phyloP scores from a whole-genome alignment of 495 filamentous ascomycete genomes.

The Xylaria sp. region DNA sequence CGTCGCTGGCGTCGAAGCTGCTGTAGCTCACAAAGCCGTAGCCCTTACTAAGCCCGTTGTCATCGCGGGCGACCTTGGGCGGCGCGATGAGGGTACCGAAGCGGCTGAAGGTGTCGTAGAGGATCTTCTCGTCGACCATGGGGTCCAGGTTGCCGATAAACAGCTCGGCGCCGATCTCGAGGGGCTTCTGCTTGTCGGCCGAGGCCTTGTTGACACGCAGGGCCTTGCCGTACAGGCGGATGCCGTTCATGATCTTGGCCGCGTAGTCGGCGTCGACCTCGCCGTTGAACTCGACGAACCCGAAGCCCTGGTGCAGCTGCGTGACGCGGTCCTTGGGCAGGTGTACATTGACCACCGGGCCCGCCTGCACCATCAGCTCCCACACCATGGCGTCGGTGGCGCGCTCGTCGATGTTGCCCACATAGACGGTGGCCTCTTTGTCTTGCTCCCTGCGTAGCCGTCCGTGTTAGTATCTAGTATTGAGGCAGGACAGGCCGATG shows the following conservation, averaged over 20 bases:
- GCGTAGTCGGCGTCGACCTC: constrained; percentile 98
- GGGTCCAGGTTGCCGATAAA: constrained; percentile 96
- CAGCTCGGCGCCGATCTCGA: constrained; percentile 95
- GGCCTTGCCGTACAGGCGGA: constrained; percentile 90
- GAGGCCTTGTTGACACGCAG: constrained; percentile 91
- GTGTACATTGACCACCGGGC: constrained; percentile 96
- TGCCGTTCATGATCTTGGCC: constrained; percentile 93
- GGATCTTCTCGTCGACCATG: constrained; percentile 92
- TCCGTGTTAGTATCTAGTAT: constrained; percentile 8
- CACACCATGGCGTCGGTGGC: constrained; percentile 89
- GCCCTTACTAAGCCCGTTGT: constrained; percentile 88
- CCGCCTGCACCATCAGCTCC: constrained; percentile 97
- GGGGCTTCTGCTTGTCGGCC: constrained; percentile 95
- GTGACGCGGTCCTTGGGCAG: constrained; percentile 97
- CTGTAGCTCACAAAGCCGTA: constrained; percentile 97
- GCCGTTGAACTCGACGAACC: constrained; percentile 96
- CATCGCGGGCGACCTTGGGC: constrained; percentile 94
- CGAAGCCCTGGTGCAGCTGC: constrained; percentile 95
- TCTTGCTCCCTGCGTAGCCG: constrained; percentile 83
- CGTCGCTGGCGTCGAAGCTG: constrained; percentile 93
- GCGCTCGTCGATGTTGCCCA: constrained; percentile 97
- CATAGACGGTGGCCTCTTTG: constrained; percentile 97
- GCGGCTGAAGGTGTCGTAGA: constrained; percentile 96
- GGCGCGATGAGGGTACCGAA: constrained; percentile 85
- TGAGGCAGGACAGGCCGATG: constrained; percentile 6